Percentiles rank a stretch among this genome's conserved stretches.
Conservation (phyloP, 1,284 basidiomycete species). For the Ustilago esculenta region DNA sequence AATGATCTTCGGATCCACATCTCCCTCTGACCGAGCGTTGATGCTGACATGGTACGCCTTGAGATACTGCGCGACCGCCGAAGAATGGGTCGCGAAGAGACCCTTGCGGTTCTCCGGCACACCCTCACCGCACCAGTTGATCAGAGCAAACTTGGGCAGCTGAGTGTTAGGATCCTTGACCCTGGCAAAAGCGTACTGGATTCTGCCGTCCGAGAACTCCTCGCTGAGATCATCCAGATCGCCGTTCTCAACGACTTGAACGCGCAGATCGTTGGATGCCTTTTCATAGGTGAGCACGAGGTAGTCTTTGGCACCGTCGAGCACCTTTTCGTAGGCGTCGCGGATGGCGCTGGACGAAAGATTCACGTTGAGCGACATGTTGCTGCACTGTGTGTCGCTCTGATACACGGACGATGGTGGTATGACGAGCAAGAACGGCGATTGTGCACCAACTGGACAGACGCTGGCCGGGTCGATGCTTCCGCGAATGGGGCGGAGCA, state of each 20-base stretch:
- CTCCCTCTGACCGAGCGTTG: conserved; percentile 87
- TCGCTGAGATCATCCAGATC: conserved; percentile 91
- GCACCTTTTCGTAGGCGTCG: conserved; percentile 63
- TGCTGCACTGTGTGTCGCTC: no score
- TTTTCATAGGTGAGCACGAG: conserved; percentile 86
- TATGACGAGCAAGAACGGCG: no score
- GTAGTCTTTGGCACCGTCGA: conserved; percentile 78
- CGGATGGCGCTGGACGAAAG: conserved; percentile 76
- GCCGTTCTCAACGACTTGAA: conserved; percentile 74
- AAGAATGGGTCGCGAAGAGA: conserved; percentile 85
- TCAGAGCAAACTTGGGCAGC: conserved; percentile 89
- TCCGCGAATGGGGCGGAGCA: neutral
- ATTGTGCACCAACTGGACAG: no score
- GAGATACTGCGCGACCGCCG: conserved; percentile 82
- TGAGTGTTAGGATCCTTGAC: conserved; percentile 89
- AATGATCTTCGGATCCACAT: conserved; percentile 65
- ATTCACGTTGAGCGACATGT: conserved; percentile 70
- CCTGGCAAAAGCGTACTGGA: conserved; percentile 91
- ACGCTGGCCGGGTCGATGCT: no score
- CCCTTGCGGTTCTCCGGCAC: conserved; percentile 93
- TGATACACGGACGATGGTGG: neutral
- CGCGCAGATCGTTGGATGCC: conserved; percentile 86
- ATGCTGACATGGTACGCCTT: conserved; percentile 86
- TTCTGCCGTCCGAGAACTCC: conserved; percentile 92
- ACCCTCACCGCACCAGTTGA: conserved; percentile 84